Conservation (phyloP, 1,139 yeast genomes). For the Citeromyces siamensis region DNA sequence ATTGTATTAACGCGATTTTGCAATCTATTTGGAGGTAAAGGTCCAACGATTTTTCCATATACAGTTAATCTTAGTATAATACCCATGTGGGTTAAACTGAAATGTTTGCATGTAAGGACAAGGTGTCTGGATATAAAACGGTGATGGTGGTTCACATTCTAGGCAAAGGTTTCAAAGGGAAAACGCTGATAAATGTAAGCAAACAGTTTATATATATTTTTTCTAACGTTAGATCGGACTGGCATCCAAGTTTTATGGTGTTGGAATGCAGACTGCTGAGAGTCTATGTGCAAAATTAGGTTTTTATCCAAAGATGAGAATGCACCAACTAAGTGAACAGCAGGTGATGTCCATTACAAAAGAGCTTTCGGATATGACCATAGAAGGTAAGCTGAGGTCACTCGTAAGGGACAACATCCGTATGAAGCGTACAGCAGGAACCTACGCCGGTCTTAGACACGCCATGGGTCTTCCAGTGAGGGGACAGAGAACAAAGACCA, state of each 20-base stretch:
- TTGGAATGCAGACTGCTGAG: slow-evolving; percentile 67
- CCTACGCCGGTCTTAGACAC: slow-evolving; percentile 85
- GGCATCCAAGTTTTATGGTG: slow-evolving; percentile 73
- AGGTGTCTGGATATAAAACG: not conserved
- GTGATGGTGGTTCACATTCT: slow-evolving; percentile 64
- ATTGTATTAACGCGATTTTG: no score
- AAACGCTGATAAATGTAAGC: slow-evolving; percentile 25
- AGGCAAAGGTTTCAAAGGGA: slow-evolving; percentile 60
- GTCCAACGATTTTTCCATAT: no score
- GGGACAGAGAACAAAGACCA: slow-evolving; percentile 89
- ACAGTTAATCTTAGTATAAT: no score
- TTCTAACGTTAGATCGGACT: slow-evolving; percentile 43
- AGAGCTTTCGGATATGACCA: slow-evolving; percentile 70
- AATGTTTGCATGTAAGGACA: not conserved
- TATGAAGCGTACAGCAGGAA: slow-evolving; percentile 71
- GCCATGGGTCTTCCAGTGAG: slow-evolving; percentile 81
- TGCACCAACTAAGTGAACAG: slow-evolving; percentile 85
- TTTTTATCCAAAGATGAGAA: slow-evolving; percentile 84
- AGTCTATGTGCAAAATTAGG: slow-evolving; percentile 80
- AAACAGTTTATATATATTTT: not conserved
- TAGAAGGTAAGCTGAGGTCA: slow-evolving; percentile 79
- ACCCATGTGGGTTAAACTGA: no score
- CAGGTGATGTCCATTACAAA: slow-evolving; percentile 79
- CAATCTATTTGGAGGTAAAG: no score
- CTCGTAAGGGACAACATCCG: slow-evolving; percentile 70